Conservation (phyloP, 805 yeast genomes). For the Candida michaelii region DNA sequence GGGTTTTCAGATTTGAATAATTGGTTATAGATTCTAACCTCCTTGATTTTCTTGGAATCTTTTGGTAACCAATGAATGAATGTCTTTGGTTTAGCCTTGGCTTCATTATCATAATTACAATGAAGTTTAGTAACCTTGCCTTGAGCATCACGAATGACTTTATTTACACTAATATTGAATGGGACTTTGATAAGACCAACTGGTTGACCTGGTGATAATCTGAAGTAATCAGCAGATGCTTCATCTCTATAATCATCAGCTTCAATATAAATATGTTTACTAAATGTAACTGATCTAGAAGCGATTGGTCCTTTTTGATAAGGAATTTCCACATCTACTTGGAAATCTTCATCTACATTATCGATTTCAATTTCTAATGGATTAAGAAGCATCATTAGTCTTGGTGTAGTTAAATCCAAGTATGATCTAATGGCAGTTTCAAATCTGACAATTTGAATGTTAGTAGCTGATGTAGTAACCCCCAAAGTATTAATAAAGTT, state of each 20-base stretch:
- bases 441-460: constrained; percentile 85
- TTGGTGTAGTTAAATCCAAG: constrained; percentile 87
- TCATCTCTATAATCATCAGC: constrained; percentile 73
- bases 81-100: constrained; percentile 83
- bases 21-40: constrained; percentile 85
- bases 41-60: constrained; percentile 56
- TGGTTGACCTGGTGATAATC: constrained; percentile 90
- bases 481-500: constrained; percentile 93
- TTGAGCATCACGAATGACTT: constrained; percentile 38
- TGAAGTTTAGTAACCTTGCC: constrained; percentile 72
- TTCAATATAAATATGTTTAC: constrained; percentile 80
- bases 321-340: constrained; percentile 73
- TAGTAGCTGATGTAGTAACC: constrained; percentile 90
- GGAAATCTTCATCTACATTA: constrained; percentile 69
- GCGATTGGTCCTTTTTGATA: constrained; percentile 83
- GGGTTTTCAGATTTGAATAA: constrained; percentile 93
- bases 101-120: constrained; percentile 75
- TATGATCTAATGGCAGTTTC: constrained; percentile 86
- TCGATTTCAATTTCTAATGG: constrained; percentile 84
- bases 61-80: constrained; percentile 96
- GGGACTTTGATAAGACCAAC: constrained; percentile 95
- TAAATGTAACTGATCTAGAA: constrained; percentile 65
- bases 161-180: constrained; percentile 68
- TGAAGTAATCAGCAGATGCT: constrained; percentile 76
- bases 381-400: constrained; percentile 88